Base-by-base conservation (phyloP, 2,329 filamentous ascomycete species). In the Celoporthe dispersa region DNA sequence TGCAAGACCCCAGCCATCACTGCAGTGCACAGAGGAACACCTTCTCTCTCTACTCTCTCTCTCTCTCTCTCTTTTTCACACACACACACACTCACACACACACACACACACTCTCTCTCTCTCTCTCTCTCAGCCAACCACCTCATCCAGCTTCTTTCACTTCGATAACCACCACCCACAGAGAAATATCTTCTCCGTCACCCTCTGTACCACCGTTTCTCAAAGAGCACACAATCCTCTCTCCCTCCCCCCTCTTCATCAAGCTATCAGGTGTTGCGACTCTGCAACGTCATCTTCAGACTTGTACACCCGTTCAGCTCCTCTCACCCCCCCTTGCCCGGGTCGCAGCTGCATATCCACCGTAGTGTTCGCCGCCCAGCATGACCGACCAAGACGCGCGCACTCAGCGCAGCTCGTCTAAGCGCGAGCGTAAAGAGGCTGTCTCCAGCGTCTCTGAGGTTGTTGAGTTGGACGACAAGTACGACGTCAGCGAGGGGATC, bases 401-500 rank as follows among this genome's bases (percentile, higher is more conserved):
- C 53, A 7, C 33, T n/a, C 37, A 33, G 37, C 33, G 55, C 53
- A 60, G 33, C 6, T 60, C 64, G 25, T n/a, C 64, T 39, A 60
- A 59, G 25, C 53, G 25, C 25, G 55, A 61, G 16, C 14, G 12
- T 53, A 61, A 73, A 59, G n/a, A 65, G 66, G 41, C 63, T 7
- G n/a, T 68, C 33, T 61, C 68, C 5, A 61, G 37, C 19, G 66
- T 71, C 39, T 64, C 69, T 41, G 70, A 72, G 19, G 63, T 71
- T 25, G 71, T 71, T n/a, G 70, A 67, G 2, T 67, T 59, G 25
- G 71, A 70, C 22, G 69, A 73, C 14, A 69, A 70, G 59, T 68
- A 64, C 31, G 68, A 66, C 19, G 63, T 68, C 60, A 35, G 28
- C 25, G 59, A 62, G 28, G 60, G 62, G 16, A 62, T 74, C 19